Conservation (phyloP, 306 rosid species). For the Quercus variabilis region DNA sequence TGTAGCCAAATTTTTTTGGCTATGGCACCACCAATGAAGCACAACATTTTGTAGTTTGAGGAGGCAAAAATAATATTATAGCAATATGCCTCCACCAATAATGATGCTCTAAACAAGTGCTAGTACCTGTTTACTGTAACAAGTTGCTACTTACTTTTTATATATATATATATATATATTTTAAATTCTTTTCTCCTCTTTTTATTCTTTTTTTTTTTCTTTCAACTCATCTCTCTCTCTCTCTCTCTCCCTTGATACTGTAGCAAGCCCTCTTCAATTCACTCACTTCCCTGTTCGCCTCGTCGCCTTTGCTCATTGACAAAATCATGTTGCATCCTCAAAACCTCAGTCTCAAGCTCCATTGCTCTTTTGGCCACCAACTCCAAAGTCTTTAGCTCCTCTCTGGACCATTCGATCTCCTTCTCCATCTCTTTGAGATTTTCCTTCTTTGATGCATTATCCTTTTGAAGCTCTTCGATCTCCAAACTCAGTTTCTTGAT, state of each 20-base stretch:
- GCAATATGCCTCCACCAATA: too few relatives aligned
- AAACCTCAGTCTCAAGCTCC: slow-evolving; percentile 66
- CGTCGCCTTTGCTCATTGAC: slow-evolving; percentile 39
- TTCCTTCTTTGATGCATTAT: slow-evolving; percentile 35
- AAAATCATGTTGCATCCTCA: slow-evolving; percentile 76
- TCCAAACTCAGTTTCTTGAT: slow-evolving; percentile 43
- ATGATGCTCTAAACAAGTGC: too few relatives aligned
- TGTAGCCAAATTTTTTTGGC: too few relatives aligned
- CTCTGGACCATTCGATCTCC: slow-evolving; percentile 38
- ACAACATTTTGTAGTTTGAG: too few relatives aligned
- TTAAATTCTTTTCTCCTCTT: too few relatives aligned
- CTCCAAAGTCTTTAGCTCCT: slow-evolving; percentile 36
- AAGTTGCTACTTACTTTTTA: too few relatives aligned
- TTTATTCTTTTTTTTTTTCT: too few relatives aligned
- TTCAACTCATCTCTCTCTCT: neutral
- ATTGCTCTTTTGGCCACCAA: slow-evolving; percentile 54
- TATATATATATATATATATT: too few relatives aligned
- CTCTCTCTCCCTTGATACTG: slow-evolving; percentile 34
- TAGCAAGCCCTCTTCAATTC: slow-evolving; percentile 37
- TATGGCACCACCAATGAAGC: too few relatives aligned
- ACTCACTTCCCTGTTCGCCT: slow-evolving; percentile 34
- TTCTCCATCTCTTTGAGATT: slow-evolving; percentile 45
- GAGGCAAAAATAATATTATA: too few relatives aligned
- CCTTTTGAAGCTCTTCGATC: slow-evolving; percentile 38
- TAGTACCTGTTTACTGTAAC: too few relatives aligned